Conservation (phyloP, 768 basidiomycete genomes). For the Lepiota brunneoincarnata region DNA sequence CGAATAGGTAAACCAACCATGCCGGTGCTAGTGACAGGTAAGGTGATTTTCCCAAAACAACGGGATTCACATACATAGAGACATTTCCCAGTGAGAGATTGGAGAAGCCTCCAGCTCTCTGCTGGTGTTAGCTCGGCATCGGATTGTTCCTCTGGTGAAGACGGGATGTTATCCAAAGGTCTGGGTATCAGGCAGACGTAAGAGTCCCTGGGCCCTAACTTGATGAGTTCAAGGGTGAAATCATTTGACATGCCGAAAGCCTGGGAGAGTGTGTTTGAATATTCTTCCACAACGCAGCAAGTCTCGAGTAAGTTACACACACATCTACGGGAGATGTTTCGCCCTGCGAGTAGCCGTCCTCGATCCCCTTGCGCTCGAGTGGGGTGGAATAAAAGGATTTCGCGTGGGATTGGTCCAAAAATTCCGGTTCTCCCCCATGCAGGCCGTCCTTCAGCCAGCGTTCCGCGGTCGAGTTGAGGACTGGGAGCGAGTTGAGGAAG, state of each 20-base stretch:
- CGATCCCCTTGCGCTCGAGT: constrained; percentile 56
- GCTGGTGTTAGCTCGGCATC: constrained; percentile 63
- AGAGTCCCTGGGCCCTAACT: constrained; percentile 62
- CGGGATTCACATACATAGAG: constrained; percentile 66
- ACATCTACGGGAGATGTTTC: constrained; percentile 33
- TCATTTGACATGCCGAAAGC: constrained; percentile 19
- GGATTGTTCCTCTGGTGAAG: constrained; percentile 45
- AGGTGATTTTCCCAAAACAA: constrained; percentile 21
- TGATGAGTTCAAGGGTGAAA: constrained; percentile 71
- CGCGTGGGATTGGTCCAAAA: constrained; percentile 64
- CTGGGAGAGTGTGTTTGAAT: neutral
- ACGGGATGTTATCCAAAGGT: constrained; percentile 43
- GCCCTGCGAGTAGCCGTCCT: constrained; percentile 38
- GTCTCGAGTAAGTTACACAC: constrained; percentile 11
- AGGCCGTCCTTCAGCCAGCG: constrained; percentile 74
- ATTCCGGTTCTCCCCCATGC: constrained; percentile 72
- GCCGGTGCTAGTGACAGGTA: constrained; percentile 58
- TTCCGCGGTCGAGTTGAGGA: constrained; percentile 69
- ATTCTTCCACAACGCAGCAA: neutral
- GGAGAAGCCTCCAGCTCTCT: constrained; percentile 80
- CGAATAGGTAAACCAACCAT: constrained; percentile 97
- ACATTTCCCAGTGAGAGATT: constrained; percentile 76
- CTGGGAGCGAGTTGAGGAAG: constrained; percentile 77
- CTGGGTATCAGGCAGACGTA: constrained; percentile 82
- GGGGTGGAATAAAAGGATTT: constrained; percentile 37